Conservation (phyloP, 768 basidiomycete species). For the Chalciporus chontae region DNA sequence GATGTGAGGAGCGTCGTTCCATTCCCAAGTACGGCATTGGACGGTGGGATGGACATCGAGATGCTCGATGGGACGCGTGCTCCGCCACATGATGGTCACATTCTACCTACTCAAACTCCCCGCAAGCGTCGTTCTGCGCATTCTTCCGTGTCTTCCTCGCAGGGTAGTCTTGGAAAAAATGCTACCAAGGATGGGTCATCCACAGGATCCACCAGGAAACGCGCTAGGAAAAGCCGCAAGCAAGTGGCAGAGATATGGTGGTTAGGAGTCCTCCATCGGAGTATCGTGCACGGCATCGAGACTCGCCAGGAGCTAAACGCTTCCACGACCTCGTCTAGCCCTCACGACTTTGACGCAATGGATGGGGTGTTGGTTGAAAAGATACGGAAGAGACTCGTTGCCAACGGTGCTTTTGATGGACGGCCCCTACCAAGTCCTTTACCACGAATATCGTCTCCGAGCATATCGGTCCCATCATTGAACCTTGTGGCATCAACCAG, state of each 20-base stretch:
- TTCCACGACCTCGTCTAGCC: constrained; percentile 2
- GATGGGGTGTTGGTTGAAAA: constrained; percentile 32
- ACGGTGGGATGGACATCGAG: constrained; percentile 20
- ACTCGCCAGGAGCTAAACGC: constrained; percentile 7
- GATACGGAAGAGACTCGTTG: constrained; percentile 31
- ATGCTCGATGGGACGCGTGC: constrained; percentile 28
- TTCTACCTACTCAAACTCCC: constrained; percentile 2
- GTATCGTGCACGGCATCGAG: constrained; percentile 27
- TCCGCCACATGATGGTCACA: neutral
- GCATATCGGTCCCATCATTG: constrained; percentile 22
- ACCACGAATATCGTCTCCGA: constrained; percentile 21
- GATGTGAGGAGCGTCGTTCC: constrained; percentile 33
- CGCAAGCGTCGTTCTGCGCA: constrained; percentile 35
- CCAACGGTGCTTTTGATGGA: constrained; percentile 31
- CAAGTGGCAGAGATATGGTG: constrained; percentile 35
- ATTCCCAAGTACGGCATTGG: constrained; percentile 33
- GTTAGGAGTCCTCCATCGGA: constrained; percentile 35
- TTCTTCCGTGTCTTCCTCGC: constrained; percentile 26
- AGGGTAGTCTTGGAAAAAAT: constrained; percentile 10
- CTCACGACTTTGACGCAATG: constrained; percentile 22
- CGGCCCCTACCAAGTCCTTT: constrained; percentile 16
- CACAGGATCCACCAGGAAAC: constrained; percentile 21
- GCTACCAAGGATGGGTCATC: neutral
- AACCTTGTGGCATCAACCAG: constrained; percentile 12
- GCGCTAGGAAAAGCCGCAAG: constrained; percentile 29